Evolutionary conservation across 768 basidiomycete species (phyloP).

Genomic region (Strobilomyces echinocephalus): DNA sequence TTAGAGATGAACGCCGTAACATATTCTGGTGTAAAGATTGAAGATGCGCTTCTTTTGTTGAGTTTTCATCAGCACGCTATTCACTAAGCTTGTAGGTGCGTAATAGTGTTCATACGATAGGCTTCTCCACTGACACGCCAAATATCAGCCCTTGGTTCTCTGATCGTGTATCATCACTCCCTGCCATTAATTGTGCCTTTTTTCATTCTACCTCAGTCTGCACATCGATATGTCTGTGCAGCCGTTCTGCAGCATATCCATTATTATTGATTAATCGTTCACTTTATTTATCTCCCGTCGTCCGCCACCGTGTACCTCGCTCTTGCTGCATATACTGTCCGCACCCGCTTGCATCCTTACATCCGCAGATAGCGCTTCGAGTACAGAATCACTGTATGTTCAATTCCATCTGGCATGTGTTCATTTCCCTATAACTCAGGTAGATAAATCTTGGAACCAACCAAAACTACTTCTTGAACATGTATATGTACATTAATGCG

Average conservation of each 20-base stretch:
- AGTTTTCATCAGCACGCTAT: conserved; percentile 68
- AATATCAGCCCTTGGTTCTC: conserved; percentile 14
- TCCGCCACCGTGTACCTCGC: conserved; percentile 5
- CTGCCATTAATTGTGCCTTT: conserved; percentile 8
- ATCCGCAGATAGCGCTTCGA: conserved; percentile 16
- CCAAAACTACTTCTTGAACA: neutral
- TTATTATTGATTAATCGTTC: conserved; percentile 35
- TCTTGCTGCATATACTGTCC: conserved; percentile 17
- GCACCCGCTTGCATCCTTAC: conserved; percentile 12
- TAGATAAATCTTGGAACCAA: conserved; percentile 16
- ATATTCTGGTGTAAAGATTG: conserved; percentile 57
- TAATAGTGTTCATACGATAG: neutral
- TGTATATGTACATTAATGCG: neutral
- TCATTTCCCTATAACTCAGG: conserved; percentile 2
- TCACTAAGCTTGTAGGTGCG: conserved; percentile 38
- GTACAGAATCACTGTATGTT: conserved; percentile 20
- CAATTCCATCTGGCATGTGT: conserved; percentile 15
- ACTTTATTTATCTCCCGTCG: conserved; percentile 21
- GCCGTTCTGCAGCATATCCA: conserved; percentile 26
- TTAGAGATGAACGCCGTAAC: conserved; percentile 26
- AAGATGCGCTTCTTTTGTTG: conserved; percentile 70
- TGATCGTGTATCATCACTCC: conserved; percentile 20
- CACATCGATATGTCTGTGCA: conserved; percentile 10
- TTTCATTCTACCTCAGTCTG: conserved; percentile 7
- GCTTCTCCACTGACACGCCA: conserved; percentile 8